Evolutionary conservation across 2,329 filamentous ascomycete species (phyloP), one percentile per base, ranked within the genome.

Genomic region (Ceratocystis cubensis): DNA sequence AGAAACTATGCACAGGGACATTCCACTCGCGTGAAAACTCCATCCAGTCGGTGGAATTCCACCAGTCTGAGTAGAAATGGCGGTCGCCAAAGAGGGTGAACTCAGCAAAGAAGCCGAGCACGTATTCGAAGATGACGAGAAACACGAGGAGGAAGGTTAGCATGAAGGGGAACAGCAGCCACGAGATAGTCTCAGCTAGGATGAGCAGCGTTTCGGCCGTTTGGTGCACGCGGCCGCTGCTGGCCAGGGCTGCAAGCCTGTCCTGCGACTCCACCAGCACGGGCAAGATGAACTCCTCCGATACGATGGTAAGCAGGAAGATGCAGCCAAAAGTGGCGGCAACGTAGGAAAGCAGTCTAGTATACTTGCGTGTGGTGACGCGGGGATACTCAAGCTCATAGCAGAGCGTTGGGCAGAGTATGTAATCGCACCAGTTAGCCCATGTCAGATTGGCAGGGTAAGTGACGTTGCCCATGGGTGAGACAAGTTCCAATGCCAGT

Each of bases 11-110:
- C 5, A 96, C 93, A 57, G 93, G 93, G n/a, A 96, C 85, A 74
- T 97, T 97, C 93, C 94, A 97, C 78, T 96, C 89, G 70, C 91
- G 85, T 10, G 87, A 92, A 77, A 97, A 99, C 76, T 96, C 92
- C 74, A 97, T 88, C 91, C 91, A 94, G 79, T 93, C 89, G 70
- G 87, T 89, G 71, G 82, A 85, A 76, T 88, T 88, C 85, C 85
- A 87, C 84, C 84, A 87, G 77, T 88, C 85, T 63, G 80, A 80
- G 78, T 96, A 99, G 78, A 97, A 97, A 75, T 94, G 90, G 50
- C 93, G 86, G 75, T 97, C 94, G 64, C 88, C 93, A 75, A 97
- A 97, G 71, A 87, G 83, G 20, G 92, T 96, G 71, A 97, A 89
- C 75, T 99, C 94, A 15, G 92, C 94, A 72, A 95, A 96, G 61